Evolutionary conservation across 345 rosid species (phyloP).

Genomic region (Hibiscus syriacus): DNA sequence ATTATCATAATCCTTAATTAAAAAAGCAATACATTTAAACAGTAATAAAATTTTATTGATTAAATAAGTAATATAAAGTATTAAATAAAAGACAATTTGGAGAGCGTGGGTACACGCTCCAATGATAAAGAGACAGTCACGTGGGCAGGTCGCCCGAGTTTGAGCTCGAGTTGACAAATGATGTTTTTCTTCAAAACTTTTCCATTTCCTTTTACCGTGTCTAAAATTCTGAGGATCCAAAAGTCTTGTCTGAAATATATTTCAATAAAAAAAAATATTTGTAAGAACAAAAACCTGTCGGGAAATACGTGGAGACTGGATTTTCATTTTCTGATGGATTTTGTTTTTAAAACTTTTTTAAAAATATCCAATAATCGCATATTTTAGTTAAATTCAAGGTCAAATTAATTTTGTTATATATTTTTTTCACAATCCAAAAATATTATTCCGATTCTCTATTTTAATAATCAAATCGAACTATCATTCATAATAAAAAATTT

Average conservation of each 20-base stretch:
- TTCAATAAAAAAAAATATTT: not conserved
- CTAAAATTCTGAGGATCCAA: not conserved
- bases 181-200: conserved; percentile 9
- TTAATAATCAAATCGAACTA: too few relatives aligned
- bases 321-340: too few relatives aligned
- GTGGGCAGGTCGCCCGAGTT: not conserved
- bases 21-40: too few relatives aligned
- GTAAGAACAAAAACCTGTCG: not conserved
- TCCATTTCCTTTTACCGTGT: not conserved
- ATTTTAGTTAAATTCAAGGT: too few relatives aligned
- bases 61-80: not conserved
- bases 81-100: not conserved
- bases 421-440: too few relatives aligned
- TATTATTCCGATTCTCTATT: too few relatives aligned
- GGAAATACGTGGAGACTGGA: not conserved
- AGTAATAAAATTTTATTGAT: too few relatives aligned
- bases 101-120: conserved; percentile 18
- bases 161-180: conserved; percentile 9
- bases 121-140: conserved; percentile 9
- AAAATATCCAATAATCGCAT: too few relatives aligned
- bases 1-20: too few relatives aligned
- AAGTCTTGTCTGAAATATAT: not conserved
- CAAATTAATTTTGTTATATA: too few relatives aligned
- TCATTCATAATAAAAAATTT: too few relatives aligned
- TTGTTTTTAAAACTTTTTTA: too few relatives aligned